Conservation (phyloP, 345 rosid genomes). For the Excoecaria agallocha region DNA sequence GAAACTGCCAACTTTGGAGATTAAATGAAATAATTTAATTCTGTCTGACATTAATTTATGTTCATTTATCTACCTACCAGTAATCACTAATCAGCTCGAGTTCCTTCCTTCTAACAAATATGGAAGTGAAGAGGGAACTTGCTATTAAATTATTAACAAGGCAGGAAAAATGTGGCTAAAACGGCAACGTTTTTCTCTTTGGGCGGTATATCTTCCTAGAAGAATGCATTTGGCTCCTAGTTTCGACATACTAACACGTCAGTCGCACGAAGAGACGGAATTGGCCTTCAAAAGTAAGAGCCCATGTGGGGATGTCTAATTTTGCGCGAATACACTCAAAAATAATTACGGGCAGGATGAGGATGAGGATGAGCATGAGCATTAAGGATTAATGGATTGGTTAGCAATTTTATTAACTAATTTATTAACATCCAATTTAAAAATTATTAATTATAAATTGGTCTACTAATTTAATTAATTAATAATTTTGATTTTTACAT, state of each 20-base stretch:
- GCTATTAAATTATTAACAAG: background rate
- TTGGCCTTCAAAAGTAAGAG: background rate
- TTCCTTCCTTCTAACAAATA: background rate
- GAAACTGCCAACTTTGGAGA: background rate
- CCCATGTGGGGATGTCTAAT: background rate
- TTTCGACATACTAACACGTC: background rate
- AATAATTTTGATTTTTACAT: no score
- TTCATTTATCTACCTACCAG: background rate
- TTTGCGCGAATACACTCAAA: no score
- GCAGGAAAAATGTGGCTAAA: background rate
- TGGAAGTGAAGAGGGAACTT: background rate
- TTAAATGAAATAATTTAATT: background rate
- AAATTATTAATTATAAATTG: no score
- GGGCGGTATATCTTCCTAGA: background rate
- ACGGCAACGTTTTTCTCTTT: background rate
- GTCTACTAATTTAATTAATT: no score
- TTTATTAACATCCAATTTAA: no score
- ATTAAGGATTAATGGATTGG: no score
- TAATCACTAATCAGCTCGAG: background rate
- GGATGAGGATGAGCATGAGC: no score
- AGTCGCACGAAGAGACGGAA: slow-evolving; percentile 10
- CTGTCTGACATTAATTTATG: background rate
- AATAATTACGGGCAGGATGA: no score
- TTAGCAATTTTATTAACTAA: no score
- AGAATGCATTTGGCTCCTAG: background rate